Conservation (phyloP, 352 stramenopile species). For the Achlya hypogyna region DNA sequence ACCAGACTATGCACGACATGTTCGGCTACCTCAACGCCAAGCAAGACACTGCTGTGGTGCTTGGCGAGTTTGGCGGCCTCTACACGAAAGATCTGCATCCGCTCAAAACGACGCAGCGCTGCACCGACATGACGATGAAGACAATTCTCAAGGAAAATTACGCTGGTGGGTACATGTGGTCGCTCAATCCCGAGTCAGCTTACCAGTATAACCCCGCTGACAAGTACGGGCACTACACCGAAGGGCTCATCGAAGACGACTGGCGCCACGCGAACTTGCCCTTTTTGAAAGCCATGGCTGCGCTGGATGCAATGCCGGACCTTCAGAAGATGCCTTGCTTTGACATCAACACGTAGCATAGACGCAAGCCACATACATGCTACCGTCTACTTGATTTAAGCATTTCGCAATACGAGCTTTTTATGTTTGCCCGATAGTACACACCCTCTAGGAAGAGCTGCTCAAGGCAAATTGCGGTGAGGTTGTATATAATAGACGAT, state of each 20-base stretch:
- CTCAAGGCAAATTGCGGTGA: too few relatives aligned
- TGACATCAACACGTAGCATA: too few relatives aligned
- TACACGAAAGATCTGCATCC: constrained; percentile 48
- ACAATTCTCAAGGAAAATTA: constrained; percentile 39
- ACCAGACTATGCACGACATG: constrained; percentile 59
- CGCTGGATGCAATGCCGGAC: constrained; percentile 41
- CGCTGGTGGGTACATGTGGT: constrained; percentile 69
- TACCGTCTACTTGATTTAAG: too few relatives aligned
- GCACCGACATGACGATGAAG: constrained; percentile 56
- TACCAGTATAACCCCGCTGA: constrained; percentile 68
- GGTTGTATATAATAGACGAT: too few relatives aligned
- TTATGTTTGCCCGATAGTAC: too few relatives aligned
- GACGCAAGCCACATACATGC: too few relatives aligned
- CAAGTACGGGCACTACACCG: constrained; percentile 45
- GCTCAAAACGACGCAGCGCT: constrained; percentile 45
- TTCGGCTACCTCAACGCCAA: constrained; percentile 48
- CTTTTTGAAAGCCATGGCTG: constrained; percentile 47
- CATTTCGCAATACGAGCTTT: too few relatives aligned
- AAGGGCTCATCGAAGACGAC: constrained; percentile 51
- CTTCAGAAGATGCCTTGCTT: constrained; percentile 64
- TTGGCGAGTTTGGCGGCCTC: constrained; percentile 57
- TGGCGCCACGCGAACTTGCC: constrained; percentile 56
- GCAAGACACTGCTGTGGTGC: constrained; percentile 38
- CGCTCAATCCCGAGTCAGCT: constrained; percentile 60
- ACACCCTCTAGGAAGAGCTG: too few relatives aligned